A percentile compares a stretch with the other conserved stretches of the same genome.
These are phyloP conservation scores for Carex myosuroides DNA, from an alignment of 176 grass and related monocot species.

Conservation along the genomic window DNA sequence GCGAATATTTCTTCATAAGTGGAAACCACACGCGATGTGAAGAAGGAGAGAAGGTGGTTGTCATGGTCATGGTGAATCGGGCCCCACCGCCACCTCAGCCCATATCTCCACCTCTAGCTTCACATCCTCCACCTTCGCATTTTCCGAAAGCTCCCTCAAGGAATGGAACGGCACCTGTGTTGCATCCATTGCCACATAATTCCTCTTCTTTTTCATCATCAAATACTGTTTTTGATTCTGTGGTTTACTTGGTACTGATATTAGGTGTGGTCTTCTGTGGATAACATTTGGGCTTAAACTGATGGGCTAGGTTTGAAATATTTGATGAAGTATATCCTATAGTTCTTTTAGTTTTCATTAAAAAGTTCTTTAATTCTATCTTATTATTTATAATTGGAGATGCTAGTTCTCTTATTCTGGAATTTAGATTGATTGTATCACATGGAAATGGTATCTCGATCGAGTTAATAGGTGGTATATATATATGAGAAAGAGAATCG, in stretches of 20 bases:
- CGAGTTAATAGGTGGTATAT: not conserved
- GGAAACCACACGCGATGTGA: conserved; percentile 23
- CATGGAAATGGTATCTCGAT: not conserved
- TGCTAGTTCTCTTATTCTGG: not conserved
- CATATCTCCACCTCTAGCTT: not conserved
- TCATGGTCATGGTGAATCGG: conserved; percentile 11
- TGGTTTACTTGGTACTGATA: conserved; percentile 2
- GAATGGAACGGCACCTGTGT: not conserved
- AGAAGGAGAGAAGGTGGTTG: conserved; percentile 34
- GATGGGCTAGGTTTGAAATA: not conserved
- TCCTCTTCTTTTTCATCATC: not conserved
- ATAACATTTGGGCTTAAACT: not conserved
- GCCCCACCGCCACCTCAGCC: not conserved
- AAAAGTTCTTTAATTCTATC: not conserved
- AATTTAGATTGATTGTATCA: not conserved
- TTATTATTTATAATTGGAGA: not conserved
- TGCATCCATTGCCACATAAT: not conserved
- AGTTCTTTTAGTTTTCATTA: not conserved
- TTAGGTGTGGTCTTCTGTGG: not conserved
- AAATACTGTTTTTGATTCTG: not conserved
- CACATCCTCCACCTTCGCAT: not conserved
- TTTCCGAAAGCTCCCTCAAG: not conserved
- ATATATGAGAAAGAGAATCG: not conserved
- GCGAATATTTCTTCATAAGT: conserved; percentile 47
- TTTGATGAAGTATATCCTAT: not conserved